Conservation (phyloP, 1,284 basidiomycete species). For the Phlebopus sp. region DNA sequence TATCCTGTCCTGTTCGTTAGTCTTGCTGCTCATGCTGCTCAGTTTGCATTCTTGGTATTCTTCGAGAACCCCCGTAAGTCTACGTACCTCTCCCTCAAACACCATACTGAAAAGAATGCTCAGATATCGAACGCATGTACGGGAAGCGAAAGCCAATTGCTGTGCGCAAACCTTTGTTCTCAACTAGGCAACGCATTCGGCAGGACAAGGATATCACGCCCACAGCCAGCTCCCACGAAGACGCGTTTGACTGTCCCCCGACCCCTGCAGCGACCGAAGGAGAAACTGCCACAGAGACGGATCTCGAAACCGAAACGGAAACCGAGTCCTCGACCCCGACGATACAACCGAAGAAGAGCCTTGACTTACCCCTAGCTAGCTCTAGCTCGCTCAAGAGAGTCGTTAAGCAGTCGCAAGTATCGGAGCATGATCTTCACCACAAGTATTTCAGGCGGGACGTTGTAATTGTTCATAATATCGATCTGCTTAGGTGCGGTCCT, state of each 20-base stretch:
- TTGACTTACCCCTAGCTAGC: neutral
- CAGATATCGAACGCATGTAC: slow-evolving; percentile 92
- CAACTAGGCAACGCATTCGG: slow-evolving; percentile 13
- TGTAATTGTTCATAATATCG: slow-evolving; percentile 80
- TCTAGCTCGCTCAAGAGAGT: slow-evolving; percentile 8
- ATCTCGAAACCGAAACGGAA: slow-evolving; percentile 69
- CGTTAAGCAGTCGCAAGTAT: slow-evolving; percentile 33
- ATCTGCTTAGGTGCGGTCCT: slow-evolving; percentile 70
- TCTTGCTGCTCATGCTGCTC: slow-evolving; percentile 88
- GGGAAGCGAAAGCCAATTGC: slow-evolving; percentile 86
- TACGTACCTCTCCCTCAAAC: slow-evolving; percentile 1
- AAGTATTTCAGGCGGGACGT: slow-evolving; percentile 90
- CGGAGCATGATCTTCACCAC: slow-evolving; percentile 88
- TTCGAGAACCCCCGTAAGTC: slow-evolving; percentile 95
- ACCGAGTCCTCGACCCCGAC: slow-evolving; percentile 33
- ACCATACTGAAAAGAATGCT: neutral
- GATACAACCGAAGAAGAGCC: slow-evolving; percentile 8
- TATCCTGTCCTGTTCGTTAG: slow-evolving; percentile 93
- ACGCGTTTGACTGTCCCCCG: slow-evolving; percentile 23
- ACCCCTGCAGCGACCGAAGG: slow-evolving; percentile 75
- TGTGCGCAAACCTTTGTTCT: slow-evolving; percentile 66
- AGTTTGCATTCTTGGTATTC: slow-evolving; percentile 94
- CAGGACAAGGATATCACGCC: slow-evolving; percentile 1
- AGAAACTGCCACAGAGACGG: slow-evolving; percentile 66
- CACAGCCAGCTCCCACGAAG: slow-evolving; percentile 6